Base-by-base conservation (phyloP, 208 protist genomes). In the Crithidia mellificae region DNA sequence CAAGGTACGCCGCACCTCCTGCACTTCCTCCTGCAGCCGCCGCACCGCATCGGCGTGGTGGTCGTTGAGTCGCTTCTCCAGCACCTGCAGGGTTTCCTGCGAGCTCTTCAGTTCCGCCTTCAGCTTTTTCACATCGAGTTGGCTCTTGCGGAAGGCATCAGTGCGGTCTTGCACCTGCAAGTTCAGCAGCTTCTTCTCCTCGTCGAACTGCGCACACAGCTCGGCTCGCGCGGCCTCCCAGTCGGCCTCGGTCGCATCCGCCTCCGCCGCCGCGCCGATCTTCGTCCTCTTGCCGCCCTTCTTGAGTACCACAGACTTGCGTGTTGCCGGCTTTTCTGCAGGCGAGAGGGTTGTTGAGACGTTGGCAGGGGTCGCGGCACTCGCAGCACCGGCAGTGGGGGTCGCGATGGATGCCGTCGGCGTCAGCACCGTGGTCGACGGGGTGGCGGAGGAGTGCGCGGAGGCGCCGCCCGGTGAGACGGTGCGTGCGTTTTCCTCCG, bases 61-160 rank as follows among this genome's bases (percentile, higher is more conserved):
- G 34, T 68, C 61, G 38, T 71, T 50, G 17, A 77, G 38, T 0
- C 36, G 59, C 66, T 65, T 67, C 58, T 73, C 72, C 34, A 63
- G 15, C 24, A n/a, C 17, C 34, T 52, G 27, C 62, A 68, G 50
- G 32, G 61, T 29, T 0, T 72, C 67, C 43, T 67, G 62, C 24
- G 38, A 29, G 6, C 32, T 14, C 64, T 78, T 77, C 43, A 82
- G 51, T 41, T 78, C 71, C 30, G 36, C 50, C 46, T 69, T 56
- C 1, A 77, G 38, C 34, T 51, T 56, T 55, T 69, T 64, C 34
- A 72, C 56, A 14, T 78, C 73, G 12, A 78, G 50, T 61, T 72
- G 66, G 30, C 54, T 65, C 30, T 43, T 36, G 29, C 73, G 73
- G 41, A 43, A 64, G n/a, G 66, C 66, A 25, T 72, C 59, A 17